A percentile compares a stretch with the other conserved stretches of the same genome.
Conservation (phyloP, 306 rosid species). For the Medicago truncatula region DNA sequence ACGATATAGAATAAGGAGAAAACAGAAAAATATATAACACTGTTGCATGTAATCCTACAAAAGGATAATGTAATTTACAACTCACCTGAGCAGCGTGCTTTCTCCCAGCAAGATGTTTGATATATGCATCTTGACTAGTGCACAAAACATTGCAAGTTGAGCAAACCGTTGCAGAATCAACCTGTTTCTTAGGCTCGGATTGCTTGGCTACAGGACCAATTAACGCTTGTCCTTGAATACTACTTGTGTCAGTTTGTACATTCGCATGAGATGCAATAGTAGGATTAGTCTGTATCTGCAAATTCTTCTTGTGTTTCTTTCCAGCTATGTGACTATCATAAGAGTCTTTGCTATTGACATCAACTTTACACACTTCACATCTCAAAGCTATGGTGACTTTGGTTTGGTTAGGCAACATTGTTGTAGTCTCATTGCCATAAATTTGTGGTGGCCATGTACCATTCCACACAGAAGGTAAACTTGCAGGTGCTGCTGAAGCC, state of each 20-base stretch:
- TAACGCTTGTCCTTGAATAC: conserved; percentile 3
- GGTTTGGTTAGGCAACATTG: conserved; percentile 42
- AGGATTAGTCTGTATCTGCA: conserved; percentile 45
- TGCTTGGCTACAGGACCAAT: conserved; percentile 43
- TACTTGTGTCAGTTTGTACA: conserved; percentile 39
- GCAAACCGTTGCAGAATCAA: conserved; percentile 59
- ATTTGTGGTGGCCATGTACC: conserved; percentile 43
- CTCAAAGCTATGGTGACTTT: conserved; percentile 40
- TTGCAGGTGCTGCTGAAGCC: conserved; percentile 46
- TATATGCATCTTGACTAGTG: conserved; percentile 61
- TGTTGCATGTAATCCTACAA: conserved; percentile 13
- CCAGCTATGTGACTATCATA: conserved; percentile 54
- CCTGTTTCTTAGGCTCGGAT: conserved; percentile 53
- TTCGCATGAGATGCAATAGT: conserved; percentile 34
- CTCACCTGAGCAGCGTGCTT: conserved; percentile 72
- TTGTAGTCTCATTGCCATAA: conserved; percentile 28
- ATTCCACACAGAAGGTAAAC: conserved; percentile 46
- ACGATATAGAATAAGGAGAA: conserved; percentile 1
- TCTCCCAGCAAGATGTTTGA: conserved; percentile 64
- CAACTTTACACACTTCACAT: conserved; percentile 58
- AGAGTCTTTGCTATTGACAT: conserved; percentile 53
- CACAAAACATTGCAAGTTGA: conserved; percentile 60
- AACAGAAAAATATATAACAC: neutral
- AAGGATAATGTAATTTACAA: conserved; percentile 33
- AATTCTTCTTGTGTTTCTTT: conserved; percentile 59